A percentile compares a stretch with the other conserved stretches of the same genome.
Conservation (phyloP, 768 basidiomycete genomes). For the Russula brevipes region DNA sequence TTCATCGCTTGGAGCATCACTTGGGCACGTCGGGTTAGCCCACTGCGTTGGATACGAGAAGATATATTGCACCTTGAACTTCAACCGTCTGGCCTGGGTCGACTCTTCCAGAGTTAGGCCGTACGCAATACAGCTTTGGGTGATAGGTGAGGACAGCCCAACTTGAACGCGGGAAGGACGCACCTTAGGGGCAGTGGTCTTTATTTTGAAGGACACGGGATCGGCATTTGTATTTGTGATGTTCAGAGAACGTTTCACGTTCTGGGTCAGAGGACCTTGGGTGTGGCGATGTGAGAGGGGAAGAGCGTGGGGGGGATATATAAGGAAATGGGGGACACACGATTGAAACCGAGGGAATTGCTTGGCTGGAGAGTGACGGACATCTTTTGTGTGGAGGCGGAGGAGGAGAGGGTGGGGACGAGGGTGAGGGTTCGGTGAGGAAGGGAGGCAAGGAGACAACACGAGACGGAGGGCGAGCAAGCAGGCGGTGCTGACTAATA, state of each 20-base stretch:
- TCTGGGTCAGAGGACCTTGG: conserved; percentile 84
- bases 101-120: conserved; percentile 96
- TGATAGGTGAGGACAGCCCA: background rate
- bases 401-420: background rate
- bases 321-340: conserved; percentile 42
- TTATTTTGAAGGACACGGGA: conserved; percentile 99
- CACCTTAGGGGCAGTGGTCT: conserved; percentile 98
- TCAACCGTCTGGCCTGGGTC: conserved; percentile 94
- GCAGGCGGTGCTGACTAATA: conserved; percentile 17
- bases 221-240: conserved; percentile 84
- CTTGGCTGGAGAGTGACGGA: conserved; percentile 76
- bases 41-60: conserved; percentile 1
- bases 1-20: conserved; percentile 97
- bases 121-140: conserved; percentile 86
- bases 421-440: background rate
- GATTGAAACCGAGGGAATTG: conserved; percentile 74
- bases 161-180: conserved; percentile 10
- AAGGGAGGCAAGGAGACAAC: background rate
- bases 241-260: conserved; percentile 79
- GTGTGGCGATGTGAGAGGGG: conserved; percentile 1
- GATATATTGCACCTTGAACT: conserved; percentile 57
- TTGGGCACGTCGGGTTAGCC: conserved; percentile 32
- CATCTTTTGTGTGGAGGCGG: conserved; percentile 48
- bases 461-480: background rate
- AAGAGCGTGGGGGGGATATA: conserved; percentile 20